Conservation (phyloP, 208 protist genomes). For the Trichomonas gallinae region DNA sequence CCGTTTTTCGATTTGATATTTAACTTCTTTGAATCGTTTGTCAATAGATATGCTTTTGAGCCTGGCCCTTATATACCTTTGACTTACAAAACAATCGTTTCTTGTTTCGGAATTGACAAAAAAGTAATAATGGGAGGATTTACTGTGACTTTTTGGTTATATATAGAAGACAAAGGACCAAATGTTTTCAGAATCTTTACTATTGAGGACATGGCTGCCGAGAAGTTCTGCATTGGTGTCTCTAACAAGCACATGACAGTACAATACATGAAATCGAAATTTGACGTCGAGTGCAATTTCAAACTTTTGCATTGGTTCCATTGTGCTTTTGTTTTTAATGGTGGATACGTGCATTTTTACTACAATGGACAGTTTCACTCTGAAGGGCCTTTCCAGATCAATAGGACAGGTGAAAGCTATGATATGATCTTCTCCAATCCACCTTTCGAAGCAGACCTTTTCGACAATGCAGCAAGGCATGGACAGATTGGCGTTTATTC, state of each 20-base stretch:
- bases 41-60: not conserved
- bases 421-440: not conserved
- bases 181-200: not conserved
- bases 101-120: not conserved
- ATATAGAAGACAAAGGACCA: not conserved
- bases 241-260: not conserved
- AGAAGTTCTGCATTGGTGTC: not conserved
- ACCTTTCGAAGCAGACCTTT: not conserved
- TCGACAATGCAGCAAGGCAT: not conserved
- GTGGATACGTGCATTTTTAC: not conserved
- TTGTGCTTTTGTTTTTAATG: not conserved
- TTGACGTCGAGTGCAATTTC: not conserved
- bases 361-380: not conserved
- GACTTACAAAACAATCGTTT: not conserved
- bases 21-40: not conserved
- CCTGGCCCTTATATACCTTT: not conserved
- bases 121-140: not conserved
- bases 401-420: not conserved
- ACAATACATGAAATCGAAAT: not conserved
- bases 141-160: not conserved
- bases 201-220: not conserved
- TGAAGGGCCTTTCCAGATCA: not conserved
- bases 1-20: not conserved
- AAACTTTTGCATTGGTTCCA: not conserved
- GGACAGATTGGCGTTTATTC: not conserved